Evolutionary conservation across 495 filamentous ascomycete species (phyloP).

Genomic region (Annulohypoxylon bovei): DNA sequence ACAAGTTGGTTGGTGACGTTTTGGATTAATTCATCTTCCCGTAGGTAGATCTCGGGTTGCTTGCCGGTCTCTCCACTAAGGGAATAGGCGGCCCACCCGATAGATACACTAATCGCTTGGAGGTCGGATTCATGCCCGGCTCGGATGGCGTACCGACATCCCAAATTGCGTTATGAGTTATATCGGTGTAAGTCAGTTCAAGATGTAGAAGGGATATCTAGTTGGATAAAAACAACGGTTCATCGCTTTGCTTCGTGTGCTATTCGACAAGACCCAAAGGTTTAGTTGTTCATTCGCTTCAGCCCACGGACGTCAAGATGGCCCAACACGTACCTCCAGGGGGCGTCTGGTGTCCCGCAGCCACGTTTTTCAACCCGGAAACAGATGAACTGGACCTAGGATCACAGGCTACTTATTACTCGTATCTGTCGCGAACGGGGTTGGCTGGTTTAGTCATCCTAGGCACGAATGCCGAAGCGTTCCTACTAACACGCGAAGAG

Average conservation of each 20-base stretch:
- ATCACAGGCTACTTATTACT: background rate
- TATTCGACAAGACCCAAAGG: background rate
- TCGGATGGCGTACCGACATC: background rate
- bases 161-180: background rate
- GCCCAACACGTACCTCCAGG: background rate
- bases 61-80: background rate
- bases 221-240: background rate
- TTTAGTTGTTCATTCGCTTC: background rate
- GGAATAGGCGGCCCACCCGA: background rate
- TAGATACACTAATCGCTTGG: background rate
- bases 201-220: background rate
- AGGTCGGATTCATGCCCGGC: background rate
- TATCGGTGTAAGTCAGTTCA: background rate
- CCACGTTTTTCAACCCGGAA: background rate
- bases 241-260: background rate
- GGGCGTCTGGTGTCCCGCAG: background rate
- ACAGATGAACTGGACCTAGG: background rate
- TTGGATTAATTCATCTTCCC: background rate
- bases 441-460: background rate
- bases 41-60: background rate
- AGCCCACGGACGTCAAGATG: background rate
- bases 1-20: background rate
- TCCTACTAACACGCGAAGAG: background rate
- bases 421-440: background rate
- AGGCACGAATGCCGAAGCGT: background rate